A percentile compares a stretch with the other conserved stretches of the same genome.
phyloP scores from a whole-genome alignment of 2,329 filamentous ascomycete genomes.

The Claviceps sp. region DNA sequence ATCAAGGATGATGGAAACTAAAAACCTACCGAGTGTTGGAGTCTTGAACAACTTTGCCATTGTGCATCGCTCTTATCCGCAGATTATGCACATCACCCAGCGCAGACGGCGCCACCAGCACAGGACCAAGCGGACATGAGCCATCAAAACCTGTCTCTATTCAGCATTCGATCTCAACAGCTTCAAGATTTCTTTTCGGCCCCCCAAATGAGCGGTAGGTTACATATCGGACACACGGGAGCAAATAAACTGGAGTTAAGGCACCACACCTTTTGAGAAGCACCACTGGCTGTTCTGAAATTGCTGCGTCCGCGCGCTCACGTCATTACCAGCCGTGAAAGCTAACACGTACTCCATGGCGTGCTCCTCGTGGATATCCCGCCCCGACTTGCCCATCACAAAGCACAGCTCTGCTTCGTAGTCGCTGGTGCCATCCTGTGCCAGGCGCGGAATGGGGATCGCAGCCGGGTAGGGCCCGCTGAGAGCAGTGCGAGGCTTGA shows the following conservation, averaged over 20 bases:
- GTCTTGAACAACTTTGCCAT: conserved; percentile 24
- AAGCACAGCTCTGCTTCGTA: conserved; percentile 27
- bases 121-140: conserved; percentile 33
- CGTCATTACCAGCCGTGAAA: conserved; percentile 26
- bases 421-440: conserved; percentile 20
- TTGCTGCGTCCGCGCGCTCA: conserved; percentile 23
- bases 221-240: too few species aligned
- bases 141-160: conserved; percentile 24
- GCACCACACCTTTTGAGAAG: conserved; percentile 25
- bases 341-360: conserved; percentile 26
- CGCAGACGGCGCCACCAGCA: conserved; percentile 17
- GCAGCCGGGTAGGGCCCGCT: conserved; percentile 18
- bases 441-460: conserved; percentile 14
- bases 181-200: too few species aligned
- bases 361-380: conserved; percentile 22
- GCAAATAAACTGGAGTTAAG: neutral
- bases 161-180: neutral
- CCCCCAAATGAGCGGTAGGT: too few species aligned
- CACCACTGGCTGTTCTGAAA: conserved; percentile 25
- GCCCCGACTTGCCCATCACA: conserved; percentile 26
- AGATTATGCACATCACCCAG: conserved; percentile 20
- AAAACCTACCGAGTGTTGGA: conserved; percentile 15
- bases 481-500: conserved; percentile 25
- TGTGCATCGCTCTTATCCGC: conserved; percentile 19
- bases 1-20: too few species aligned